Conservation (phyloP, 495 filamentous ascomycete species). For the Eremomyces bilateralis region DNA sequence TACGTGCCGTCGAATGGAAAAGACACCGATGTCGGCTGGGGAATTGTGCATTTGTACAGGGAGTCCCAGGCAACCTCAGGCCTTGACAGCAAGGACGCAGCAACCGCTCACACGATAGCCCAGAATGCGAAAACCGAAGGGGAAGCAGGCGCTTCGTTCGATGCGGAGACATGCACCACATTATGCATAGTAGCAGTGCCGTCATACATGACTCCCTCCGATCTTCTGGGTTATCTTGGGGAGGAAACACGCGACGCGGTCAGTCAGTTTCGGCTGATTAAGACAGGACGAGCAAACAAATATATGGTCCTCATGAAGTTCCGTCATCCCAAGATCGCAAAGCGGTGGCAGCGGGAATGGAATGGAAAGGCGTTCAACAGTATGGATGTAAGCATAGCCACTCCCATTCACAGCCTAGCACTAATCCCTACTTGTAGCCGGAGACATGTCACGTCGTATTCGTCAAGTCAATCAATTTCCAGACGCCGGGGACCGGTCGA, state of each 20-base stretch:
- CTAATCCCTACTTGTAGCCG: constrained; percentile 32
- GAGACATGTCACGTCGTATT: constrained; percentile 95
- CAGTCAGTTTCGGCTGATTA: constrained; percentile 88
- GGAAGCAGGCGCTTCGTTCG: no score
- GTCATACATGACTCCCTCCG: constrained; percentile 72
- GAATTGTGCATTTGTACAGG: constrained; percentile 81
- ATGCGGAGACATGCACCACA: no score
- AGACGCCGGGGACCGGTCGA: constrained; percentile 21
- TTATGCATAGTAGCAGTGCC: constrained; percentile 89
- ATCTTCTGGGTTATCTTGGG: constrained; percentile 83
- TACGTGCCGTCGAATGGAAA: constrained; percentile 55
- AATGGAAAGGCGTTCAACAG: constrained; percentile 90
- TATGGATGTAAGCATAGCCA: constrained; percentile 48
- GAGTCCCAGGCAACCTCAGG: constrained; percentile 56
- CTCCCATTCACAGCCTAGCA: not conserved
- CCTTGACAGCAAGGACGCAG: constrained; percentile 14
- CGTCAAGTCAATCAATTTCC: constrained; percentile 70
- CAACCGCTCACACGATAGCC: constrained; percentile 9
- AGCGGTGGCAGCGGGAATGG: constrained; percentile 63
- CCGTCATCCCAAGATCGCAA: constrained; percentile 47
- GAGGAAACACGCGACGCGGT: constrained; percentile 73
- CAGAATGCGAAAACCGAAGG: constrained; percentile 32
- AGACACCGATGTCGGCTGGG: constrained; percentile 71
- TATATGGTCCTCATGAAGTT: constrained; percentile 99
- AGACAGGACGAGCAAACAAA: constrained; percentile 67